Percentiles rank a stretch among this genome's conserved stretches.
Evolutionary conservation across 805 yeast genomes (phyloP).

Genomic region (Ogataea ganodermae): DNA sequence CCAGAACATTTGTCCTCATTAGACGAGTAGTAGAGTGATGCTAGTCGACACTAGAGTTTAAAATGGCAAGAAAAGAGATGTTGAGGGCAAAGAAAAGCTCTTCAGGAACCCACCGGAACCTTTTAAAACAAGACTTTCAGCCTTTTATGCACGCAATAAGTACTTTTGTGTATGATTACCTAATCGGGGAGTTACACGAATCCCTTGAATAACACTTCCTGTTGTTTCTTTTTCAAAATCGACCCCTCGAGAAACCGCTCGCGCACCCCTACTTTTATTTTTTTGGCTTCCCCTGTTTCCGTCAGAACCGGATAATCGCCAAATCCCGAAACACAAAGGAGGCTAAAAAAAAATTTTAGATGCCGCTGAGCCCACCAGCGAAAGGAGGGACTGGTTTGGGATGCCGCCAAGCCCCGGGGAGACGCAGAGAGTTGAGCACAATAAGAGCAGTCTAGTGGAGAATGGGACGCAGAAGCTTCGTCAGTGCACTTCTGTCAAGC

Average conservation of each 20-base stretch:
- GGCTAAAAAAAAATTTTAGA: not conserved
- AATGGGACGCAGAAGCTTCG: no score
- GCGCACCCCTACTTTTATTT: not conserved
- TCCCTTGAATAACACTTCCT: not conserved
- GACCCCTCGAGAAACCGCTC: not conserved
- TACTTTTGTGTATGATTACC: not conserved
- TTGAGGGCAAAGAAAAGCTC: not conserved
- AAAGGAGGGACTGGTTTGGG: not conserved
- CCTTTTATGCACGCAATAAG: slow-evolving; percentile 5
- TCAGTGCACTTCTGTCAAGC: no score
- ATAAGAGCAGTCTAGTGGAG: no score
- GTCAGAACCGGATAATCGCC: not conserved
- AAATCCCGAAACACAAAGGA: not conserved
- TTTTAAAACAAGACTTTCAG: not conserved
- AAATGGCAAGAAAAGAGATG: not conserved
- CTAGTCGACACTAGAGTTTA: not conserved
- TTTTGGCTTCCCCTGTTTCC: not conserved
- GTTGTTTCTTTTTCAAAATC: not conserved
- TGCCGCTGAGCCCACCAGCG: slow-evolving; percentile 2
- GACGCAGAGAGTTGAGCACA: not conserved
- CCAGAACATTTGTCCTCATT: not conserved
- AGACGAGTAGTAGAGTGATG: not conserved
- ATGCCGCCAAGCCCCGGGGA: not conserved
- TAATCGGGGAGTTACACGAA: not conserved
- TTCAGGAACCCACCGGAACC: slow-evolving; percentile 7